Base-by-base conservation (phyloP, 1,284 basidiomycete genomes). In the Naganishia cerealis region DNA sequence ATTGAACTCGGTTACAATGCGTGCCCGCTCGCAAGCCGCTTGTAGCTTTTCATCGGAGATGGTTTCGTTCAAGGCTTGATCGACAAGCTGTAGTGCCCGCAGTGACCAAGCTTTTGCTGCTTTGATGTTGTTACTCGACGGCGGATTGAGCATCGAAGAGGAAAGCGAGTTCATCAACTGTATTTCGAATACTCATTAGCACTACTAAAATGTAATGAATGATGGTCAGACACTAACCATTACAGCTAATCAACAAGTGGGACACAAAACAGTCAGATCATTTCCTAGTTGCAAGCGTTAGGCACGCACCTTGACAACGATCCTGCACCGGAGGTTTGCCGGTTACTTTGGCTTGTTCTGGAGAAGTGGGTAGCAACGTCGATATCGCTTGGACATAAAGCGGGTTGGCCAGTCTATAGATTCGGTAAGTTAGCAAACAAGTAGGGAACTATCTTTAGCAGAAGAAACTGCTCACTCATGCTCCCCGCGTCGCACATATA, bases 131-230 rank as follows among this genome's bases (percentile, higher is more conserved):
- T 76, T 57, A 2, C 70, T 29, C 1, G 78, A 74, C 9, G 68
- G 71, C 0, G 79, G 76, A 21, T 77, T 74, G 9, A 79, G 72
- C 6, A 77, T 74, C 63, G 79, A 75, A 0, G 77, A 76, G 0
- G 79, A 79, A 29, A 81, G 73, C 29, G 78, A 73, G 43, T 79
- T 80, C 77, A 81, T 81, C 24, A 80, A 73, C 75, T 77, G 70
- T 4, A 42, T 38, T 4, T 18, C 1, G 56, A 33, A n/a, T 18
- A 16, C 26, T 54, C 4, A 43, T 18, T 16, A 9, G 38, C 15
- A 48, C 40, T 26, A 48, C 9, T 15, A 50, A 13, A 24, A 24
- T 24, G 21, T 50, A 1, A 50, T 24, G 16, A 10, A n/a, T 46
- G 50, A 59, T 38, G n/a, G 42, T 33, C 43, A 56, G 16, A 24